Evolutionary conservation across 345 rosid genomes (phyloP).

Genomic region (Geranium rotundifolium): DNA sequence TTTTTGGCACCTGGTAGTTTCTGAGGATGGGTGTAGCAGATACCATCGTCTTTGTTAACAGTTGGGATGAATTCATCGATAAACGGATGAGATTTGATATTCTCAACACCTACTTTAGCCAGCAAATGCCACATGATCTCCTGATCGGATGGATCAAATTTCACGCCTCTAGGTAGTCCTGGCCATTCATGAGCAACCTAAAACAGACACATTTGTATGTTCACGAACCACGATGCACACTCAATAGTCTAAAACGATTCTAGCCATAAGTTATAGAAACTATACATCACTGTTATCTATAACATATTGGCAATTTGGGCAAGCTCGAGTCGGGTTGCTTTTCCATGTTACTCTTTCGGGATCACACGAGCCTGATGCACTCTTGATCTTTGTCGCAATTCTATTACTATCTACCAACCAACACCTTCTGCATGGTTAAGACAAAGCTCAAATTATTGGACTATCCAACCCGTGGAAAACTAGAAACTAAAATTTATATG

Average conservation of each 20-base stretch:
- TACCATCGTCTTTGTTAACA: constrained; percentile 73
- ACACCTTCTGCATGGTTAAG: constrained; percentile 39
- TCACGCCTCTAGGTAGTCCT: constrained; percentile 86
- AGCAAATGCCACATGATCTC: constrained; percentile 86
- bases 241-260: too few species aligned
- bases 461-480: neutral
- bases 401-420: constrained; percentile 84
- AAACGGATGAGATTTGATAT: constrained; percentile 54
- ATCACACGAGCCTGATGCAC: constrained; percentile 45
- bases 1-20: constrained; percentile 62
- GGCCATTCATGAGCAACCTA: constrained; percentile 86
- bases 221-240: too few species aligned
- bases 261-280: constrained; percentile 1
- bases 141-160: constrained; percentile 89
- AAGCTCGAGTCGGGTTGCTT: constrained; percentile 74
- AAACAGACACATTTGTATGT: constrained; percentile 1
- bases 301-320: constrained; percentile 65
- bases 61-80: constrained; percentile 75
- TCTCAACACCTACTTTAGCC: constrained; percentile 46
- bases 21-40: constrained; percentile 94
- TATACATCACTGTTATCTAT: constrained; percentile 86
- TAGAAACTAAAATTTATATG: too few species aligned
- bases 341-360: constrained; percentile 46
- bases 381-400: constrained; percentile 74
- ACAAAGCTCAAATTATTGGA: neutral